Evolutionary conservation across 139 green algal genomes (phyloP).

Genomic region (Pseudopediastrum boryanum): DNA sequence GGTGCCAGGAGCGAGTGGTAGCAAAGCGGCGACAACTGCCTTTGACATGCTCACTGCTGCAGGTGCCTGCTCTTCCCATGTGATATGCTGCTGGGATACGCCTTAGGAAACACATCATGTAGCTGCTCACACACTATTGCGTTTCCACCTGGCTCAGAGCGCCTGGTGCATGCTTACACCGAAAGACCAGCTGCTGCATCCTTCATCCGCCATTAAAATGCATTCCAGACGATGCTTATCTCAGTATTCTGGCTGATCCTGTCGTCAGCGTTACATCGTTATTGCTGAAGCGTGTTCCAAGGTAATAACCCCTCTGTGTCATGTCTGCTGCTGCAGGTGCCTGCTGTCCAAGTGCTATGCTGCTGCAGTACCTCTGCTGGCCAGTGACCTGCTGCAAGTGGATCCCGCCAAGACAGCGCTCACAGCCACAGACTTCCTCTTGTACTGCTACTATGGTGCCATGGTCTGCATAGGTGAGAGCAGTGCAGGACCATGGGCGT

Average conservation of each 20-base stretch:
- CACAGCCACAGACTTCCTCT: constrained; percentile 79
- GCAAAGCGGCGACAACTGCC: not conserved
- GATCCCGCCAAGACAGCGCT: constrained; percentile 70
- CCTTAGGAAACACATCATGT: constrained; percentile 21
- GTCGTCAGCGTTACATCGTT: not conserved
- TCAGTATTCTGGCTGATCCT: not conserved
- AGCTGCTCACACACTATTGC: no score
- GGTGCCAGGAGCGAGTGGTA: not conserved
- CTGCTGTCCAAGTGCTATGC: constrained; percentile 80
- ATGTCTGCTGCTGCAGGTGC: constrained; percentile 59
- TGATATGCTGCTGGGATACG: constrained; percentile 64
- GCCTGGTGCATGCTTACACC: constrained; percentile 1
- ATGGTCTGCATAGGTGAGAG: constrained; percentile 75
- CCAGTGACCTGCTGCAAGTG: constrained; percentile 73
- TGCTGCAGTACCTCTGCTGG: constrained; percentile 60
- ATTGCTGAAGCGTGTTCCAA: not conserved
- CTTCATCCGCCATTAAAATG: not conserved
- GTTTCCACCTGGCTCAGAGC: no score
- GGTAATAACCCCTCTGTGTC: no score
- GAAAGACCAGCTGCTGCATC: not conserved
- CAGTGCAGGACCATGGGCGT: not conserved
- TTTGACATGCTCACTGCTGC: not conserved
- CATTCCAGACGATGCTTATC: not conserved
- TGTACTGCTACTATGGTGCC: constrained; percentile 96
- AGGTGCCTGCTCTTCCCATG: constrained; percentile 67